A percentile compares a stretch with the other conserved stretches of the same genome.
Evolutionary conservation across 768 basidiomycete genomes (phyloP).

Genomic region (Collybia nuda): DNA sequence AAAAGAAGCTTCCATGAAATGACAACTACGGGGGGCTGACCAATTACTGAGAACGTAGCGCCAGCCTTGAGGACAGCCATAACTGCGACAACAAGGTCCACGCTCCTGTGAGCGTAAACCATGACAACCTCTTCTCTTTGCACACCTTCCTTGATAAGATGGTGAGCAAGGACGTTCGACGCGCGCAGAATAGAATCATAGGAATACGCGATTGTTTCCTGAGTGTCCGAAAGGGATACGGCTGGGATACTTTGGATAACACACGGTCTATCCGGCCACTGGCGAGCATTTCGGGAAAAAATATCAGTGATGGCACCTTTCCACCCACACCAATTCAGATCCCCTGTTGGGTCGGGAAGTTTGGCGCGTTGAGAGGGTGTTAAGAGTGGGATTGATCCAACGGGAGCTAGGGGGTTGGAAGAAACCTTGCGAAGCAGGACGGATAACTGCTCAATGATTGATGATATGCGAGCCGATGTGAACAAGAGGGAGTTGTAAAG

Average conservation of each 20-base stretch:
- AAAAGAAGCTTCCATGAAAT: neutral
- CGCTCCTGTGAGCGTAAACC: slow-evolving; percentile 95
- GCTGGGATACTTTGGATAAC: slow-evolving; percentile 77
- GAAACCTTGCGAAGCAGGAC: slow-evolving; percentile 73
- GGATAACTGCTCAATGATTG: slow-evolving; percentile 84
- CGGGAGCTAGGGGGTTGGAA: slow-evolving; percentile 60
- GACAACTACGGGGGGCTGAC: slow-evolving; percentile 40
- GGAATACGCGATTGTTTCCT: slow-evolving; percentile 63
- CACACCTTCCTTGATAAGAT: slow-evolving; percentile 82
- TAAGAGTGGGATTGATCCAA: slow-evolving; percentile 80
- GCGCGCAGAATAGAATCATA: slow-evolving; percentile 83
- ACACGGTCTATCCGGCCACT: slow-evolving; percentile 81
- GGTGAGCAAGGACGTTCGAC: slow-evolving; percentile 87
- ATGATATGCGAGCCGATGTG: slow-evolving; percentile 70
- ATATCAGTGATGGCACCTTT: slow-evolving; percentile 96
- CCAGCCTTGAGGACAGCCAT: slow-evolving; percentile 97
- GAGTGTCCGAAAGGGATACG: slow-evolving; percentile 33
- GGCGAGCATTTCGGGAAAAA: slow-evolving; percentile 83
- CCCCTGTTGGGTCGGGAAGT: slow-evolving; percentile 82
- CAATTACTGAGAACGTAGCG: slow-evolving; percentile 96
- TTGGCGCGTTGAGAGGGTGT: slow-evolving; percentile 66
- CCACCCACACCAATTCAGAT: slow-evolving; percentile 97
- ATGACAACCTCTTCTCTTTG: slow-evolving; percentile 95
- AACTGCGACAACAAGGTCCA: slow-evolving; percentile 95
- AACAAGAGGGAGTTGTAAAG: slow-evolving; percentile 96